Conservation (phyloP, 805 yeast species). For the Nakazawaea molendinolei region DNA sequence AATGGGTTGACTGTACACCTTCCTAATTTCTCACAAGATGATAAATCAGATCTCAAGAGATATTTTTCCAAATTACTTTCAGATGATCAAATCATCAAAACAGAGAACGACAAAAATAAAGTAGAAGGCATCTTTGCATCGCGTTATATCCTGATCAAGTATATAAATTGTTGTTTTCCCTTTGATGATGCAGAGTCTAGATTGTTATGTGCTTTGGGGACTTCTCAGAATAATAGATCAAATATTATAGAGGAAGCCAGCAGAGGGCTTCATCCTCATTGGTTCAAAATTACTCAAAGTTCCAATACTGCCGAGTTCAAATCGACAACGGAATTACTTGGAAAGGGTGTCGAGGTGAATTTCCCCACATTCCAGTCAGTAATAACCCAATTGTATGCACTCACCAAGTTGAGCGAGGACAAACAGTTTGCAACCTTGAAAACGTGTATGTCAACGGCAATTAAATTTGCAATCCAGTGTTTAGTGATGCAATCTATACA, state of each 20-base stretch:
- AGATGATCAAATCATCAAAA: conserved; percentile 20
- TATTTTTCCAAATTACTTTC: conserved; percentile 29
- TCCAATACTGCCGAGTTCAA: conserved; percentile 36
- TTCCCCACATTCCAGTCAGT: conserved; percentile 53
- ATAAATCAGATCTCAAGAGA: conserved; percentile 36
- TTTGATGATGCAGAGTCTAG: conserved; percentile 67
- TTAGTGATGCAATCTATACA: conserved; percentile 59
- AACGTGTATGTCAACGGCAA: conserved; percentile 32
- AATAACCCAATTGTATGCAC: conserved; percentile 16
- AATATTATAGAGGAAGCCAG: conserved; percentile 77
- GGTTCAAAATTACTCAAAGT: conserved; percentile 53
- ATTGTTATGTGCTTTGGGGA: conserved; percentile 58
- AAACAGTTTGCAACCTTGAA: conserved; percentile 21
- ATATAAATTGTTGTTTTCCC: conserved; percentile 53
- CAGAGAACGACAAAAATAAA: conserved; percentile 17
- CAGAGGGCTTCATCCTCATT: conserved; percentile 78
- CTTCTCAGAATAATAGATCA: conserved; percentile 48
- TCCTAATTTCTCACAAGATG: conserved; percentile 27
- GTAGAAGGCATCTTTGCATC: conserved; percentile 37
- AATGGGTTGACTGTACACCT: conserved; percentile 50
- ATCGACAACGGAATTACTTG: conserved; percentile 38
- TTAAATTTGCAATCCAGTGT: conserved; percentile 49
- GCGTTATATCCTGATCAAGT: conserved; percentile 62
- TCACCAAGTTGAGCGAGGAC: conserved; percentile 15
- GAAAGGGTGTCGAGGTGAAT: conserved; percentile 24